Percentiles rank a stretch among this genome's conserved stretches.
phyloP scores from a whole-genome alignment of 83 land plant species.

The Picea abies region DNA sequence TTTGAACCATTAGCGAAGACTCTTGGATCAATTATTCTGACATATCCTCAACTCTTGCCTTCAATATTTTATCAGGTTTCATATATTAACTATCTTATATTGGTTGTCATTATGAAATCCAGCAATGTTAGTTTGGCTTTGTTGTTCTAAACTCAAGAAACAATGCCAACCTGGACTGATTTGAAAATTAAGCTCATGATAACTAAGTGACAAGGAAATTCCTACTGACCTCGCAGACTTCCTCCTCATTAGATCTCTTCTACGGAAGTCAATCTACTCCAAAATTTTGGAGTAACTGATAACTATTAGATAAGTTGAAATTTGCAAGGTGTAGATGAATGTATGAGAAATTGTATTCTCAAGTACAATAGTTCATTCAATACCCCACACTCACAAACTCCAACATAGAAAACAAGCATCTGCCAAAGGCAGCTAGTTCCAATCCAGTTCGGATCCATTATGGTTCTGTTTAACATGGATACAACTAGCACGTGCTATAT shows the following conservation, averaged over 20 bases:
- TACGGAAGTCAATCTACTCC: neutral
- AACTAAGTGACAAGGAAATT: neutral
- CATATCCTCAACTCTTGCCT: conserved; percentile 69
- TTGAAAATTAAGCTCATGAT: neutral
- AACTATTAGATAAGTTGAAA: too few relatives aligned
- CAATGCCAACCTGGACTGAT: neutral
- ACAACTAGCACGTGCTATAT: neutral
- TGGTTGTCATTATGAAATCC: neutral
- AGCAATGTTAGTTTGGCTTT: neutral
- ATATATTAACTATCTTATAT: neutral
- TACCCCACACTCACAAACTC: neutral
- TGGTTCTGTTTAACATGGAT: neutral
- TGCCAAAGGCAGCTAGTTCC: neutral
- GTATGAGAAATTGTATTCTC: neutral
- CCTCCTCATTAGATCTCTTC: neutral
- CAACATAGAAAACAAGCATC: neutral
- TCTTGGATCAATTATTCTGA: conserved; percentile 70
- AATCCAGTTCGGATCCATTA: neutral
- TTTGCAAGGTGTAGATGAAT: too few relatives aligned
- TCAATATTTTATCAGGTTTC: conserved; percentile 86
- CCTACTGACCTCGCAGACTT: neutral
- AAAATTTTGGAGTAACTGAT: too few relatives aligned
- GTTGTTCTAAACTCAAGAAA: neutral
- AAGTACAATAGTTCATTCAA: neutral
- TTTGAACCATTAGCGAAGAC: conserved; percentile 86